Base-by-base conservation (phyloP, 2,329 filamentous ascomycete genomes). In the Nothophoma quercina region DNA sequence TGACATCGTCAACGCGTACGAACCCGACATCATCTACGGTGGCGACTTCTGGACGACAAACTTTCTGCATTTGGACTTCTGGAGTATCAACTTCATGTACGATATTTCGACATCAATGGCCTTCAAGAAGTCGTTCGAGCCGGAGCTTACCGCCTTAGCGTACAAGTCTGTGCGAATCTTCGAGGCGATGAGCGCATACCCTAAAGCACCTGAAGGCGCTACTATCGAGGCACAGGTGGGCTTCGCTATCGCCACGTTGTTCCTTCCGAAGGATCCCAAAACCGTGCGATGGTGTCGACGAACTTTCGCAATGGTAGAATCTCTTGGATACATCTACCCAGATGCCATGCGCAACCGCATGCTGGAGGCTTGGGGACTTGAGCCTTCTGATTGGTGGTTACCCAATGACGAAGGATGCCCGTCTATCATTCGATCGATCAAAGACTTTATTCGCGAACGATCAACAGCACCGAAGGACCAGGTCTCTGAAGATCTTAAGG, bases 381-480 rank as follows among this genome's bases (percentile, higher is more conserved):
- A 87, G 16, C 85, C 92, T 45, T 84, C 85, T 35, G 82, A 88
- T 51, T 97, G 92, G 91, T 99, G 95, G 95, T 83, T 97, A 2
- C 90, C 92, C 2, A 84, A 95, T 70, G 85, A 91, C 57, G 89
- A 93, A 76, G 86, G 85, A 1, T 89, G 89, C 64, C 88, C 85
- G 9, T 83, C 85, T 0, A 84, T 96, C 33, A 81, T 97, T 46
- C 87, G 87, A 43, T 88, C 84, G 46, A 87, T 96, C 56, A 88
- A 93, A 16, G 83, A 85, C 33, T 93, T 96, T 74, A 90, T 92
- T 22, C 87, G 90, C 63, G 90, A 95, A 59, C 85, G 91, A 39
- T 89, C 83, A 7, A 84, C 60, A 13, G 58, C 75, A 30, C 78
- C 80, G 1, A 77, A 76, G 46, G 78, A 83, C 59, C 71, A 79